Evolutionary conservation across 305 asterid species (phyloP).

Genomic region (Fraxinus angustifolia): DNA sequence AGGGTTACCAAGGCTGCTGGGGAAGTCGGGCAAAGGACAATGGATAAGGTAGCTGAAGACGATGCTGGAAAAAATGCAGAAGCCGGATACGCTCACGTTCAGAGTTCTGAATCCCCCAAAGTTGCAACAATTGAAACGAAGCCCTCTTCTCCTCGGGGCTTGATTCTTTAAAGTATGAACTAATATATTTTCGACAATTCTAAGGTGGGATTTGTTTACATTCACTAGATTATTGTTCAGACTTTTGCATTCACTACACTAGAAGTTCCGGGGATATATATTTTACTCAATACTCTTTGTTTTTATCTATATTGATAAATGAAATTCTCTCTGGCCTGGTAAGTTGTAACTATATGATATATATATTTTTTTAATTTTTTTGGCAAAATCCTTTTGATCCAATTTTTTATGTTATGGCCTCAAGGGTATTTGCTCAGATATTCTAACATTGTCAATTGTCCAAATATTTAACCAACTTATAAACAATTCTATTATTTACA

Average conservation of each 20-base stretch:
- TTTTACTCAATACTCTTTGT: background rate
- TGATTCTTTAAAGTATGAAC: constrained; percentile 42
- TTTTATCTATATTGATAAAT: background rate
- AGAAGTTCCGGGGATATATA: constrained; percentile 15
- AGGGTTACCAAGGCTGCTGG: constrained; percentile 61
- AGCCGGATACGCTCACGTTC: constrained; percentile 36
- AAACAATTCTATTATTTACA: background rate
- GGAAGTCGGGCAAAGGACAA: constrained; percentile 64
- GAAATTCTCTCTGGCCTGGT: background rate
- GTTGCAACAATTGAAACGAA: constrained; percentile 28
- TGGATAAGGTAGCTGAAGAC: constrained; percentile 62
- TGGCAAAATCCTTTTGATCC: background rate
- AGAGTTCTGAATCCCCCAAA: constrained; percentile 7
- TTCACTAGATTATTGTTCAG: background rate
- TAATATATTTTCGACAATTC: constrained; percentile 18
- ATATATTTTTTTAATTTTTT: background rate
- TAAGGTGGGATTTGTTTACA: constrained; percentile 3
- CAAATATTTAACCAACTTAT: background rate
- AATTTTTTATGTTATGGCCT: background rate
- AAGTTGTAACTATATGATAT: background rate
- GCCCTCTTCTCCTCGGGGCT: constrained; percentile 51
- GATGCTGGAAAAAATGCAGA: constrained; percentile 38
- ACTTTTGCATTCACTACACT: constrained; percentile 9
- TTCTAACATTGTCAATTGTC: background rate
- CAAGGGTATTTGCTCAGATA: background rate